Conservation (phyloP, 352 stramenopile genomes). For the Globisporangium viniferum region DNA sequence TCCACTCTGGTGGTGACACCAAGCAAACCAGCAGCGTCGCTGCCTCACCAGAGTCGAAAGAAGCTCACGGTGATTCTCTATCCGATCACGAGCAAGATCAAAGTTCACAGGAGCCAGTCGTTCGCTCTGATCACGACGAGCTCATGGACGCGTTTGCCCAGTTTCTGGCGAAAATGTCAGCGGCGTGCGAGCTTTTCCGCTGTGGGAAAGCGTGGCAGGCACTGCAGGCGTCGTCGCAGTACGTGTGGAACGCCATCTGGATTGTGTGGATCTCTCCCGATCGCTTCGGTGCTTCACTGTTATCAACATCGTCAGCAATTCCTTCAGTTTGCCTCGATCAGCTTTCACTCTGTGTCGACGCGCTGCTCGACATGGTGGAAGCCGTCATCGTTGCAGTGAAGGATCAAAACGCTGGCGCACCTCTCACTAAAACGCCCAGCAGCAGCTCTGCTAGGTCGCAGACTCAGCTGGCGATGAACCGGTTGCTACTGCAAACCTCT, state of each 20-base stretch:
- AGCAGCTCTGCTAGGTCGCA: background rate
- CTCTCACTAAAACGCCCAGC: background rate
- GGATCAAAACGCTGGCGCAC: constrained; percentile 10
- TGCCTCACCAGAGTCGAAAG: background rate
- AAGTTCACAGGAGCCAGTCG: too few species aligned
- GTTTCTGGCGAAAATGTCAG: constrained; percentile 40
- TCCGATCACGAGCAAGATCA: background rate
- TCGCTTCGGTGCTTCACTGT: constrained; percentile 17
- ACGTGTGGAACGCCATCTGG: constrained; percentile 58
- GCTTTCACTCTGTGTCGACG: constrained; percentile 32
- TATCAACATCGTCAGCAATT: constrained; percentile 3
- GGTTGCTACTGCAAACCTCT: constrained; percentile 8
- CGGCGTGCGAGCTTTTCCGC: constrained; percentile 43
- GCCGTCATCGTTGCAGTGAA: constrained; percentile 18
- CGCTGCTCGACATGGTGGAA: constrained; percentile 64
- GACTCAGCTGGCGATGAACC: constrained; percentile 9
- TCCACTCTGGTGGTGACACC: constrained; percentile 12
- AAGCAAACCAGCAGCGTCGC: background rate
- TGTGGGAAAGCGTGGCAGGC: constrained; percentile 47
- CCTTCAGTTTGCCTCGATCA: constrained; percentile 14
- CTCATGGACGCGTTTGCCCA: constrained; percentile 23
- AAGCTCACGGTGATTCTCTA: background rate
- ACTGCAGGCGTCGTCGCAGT: constrained; percentile 49
- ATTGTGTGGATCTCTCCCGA: constrained; percentile 48
- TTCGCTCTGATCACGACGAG: background rate